A percentile compares a stretch with the other conserved stretches of the same genome.
Conservation (phyloP, 208 protist species). For the Crithidia acanthocephali region DNA sequence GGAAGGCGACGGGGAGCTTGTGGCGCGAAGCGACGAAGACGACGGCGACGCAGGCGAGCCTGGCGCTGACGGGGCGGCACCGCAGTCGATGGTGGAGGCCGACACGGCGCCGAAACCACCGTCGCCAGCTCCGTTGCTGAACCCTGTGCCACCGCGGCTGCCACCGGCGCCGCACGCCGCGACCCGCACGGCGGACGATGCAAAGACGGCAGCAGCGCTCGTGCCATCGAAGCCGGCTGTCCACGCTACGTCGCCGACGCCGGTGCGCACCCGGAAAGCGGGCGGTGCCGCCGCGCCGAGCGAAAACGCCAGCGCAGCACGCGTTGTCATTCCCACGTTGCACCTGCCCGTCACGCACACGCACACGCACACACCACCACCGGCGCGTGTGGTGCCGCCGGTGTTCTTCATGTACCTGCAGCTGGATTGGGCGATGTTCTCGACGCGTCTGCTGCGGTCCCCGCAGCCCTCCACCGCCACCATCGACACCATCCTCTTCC, state of each 20-base stretch:
- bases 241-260: background rate
- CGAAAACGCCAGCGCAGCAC: background rate
- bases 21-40: background rate
- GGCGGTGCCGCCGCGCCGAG: background rate
- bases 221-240: background rate
- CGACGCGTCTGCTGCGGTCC: slow-evolving; percentile 62
- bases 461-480: slow-evolving; percentile 64
- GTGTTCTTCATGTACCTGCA: slow-evolving; percentile 65
- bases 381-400: slow-evolving; percentile 7
- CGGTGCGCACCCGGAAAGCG: background rate
- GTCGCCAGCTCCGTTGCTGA: background rate
- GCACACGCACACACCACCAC: background rate
- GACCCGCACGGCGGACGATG: background rate
- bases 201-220: background rate
- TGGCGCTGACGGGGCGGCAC: background rate
- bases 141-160: background rate
- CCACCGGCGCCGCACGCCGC: background rate
- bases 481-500: slow-evolving; percentile 63
- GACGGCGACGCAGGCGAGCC: background rate
- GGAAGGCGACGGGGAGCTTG: background rate
- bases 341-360: background rate
- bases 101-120: too few species aligned
- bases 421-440: slow-evolving; percentile 81
- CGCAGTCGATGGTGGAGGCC: background rate
- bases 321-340: background rate